These are phyloP conservation scores for Saccharomyces pastorianus DNA, from an alignment of 1,139 yeast genomes.

Conservation along the genomic window DNA sequence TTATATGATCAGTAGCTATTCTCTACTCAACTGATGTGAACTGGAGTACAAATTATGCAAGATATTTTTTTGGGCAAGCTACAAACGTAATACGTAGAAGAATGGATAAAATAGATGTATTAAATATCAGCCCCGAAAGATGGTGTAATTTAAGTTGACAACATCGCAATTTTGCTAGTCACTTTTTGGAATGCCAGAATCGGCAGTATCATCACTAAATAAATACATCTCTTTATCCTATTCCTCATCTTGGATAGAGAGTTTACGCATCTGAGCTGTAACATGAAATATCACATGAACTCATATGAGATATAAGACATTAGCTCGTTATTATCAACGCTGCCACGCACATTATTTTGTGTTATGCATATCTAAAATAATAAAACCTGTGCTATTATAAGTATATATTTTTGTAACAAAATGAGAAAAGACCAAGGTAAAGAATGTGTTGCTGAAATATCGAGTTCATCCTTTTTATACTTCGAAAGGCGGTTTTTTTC, in stretches of 20 bases:
- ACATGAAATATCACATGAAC: constrained; percentile 3
- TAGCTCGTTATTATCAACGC: neutral
- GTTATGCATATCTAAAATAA: neutral
- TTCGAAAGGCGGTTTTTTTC: constrained; percentile 1
- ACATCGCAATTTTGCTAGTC: constrained; percentile 32
- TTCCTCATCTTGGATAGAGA: neutral
- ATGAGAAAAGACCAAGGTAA: neutral
- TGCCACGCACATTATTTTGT: neutral
- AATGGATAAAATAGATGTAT: neutral
- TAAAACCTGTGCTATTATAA: neutral
- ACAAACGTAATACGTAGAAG: neutral
- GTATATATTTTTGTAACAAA: too few relatives aligned
- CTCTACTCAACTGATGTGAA: neutral
- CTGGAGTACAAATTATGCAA: neutral
- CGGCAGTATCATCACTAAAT: constrained; percentile 32
- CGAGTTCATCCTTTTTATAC: neutral
- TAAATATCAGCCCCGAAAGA: constrained; percentile 34
- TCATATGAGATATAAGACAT: constrained; percentile 4
- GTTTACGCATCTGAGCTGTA: neutral
- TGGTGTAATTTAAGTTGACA: constrained; percentile 34
- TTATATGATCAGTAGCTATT: too few relatives aligned
- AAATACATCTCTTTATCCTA: neutral
- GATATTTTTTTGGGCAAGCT: neutral
- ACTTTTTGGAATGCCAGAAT: constrained; percentile 27
- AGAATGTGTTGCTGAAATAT: neutral